These are phyloP conservation scores for Dictyostelium discoideum DNA, from an alignment of 78 protist genomes.

Conservation along the genomic window DNA sequence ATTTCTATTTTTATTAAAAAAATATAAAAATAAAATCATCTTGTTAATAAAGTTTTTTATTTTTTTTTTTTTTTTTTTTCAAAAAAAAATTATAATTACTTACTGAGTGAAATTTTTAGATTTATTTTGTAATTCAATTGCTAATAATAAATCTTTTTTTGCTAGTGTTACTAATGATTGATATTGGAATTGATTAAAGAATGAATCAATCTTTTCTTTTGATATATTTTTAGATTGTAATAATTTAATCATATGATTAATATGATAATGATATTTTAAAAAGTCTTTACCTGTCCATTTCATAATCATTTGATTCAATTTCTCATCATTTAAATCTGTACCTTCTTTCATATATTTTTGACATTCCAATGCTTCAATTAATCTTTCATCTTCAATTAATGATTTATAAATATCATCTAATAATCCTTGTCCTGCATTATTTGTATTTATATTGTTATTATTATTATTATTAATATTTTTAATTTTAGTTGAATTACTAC, in stretches of 20 bases:
- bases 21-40: not conserved
- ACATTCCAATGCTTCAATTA: slow-evolving; percentile 61
- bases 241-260: slow-evolving; percentile 43
- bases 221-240: slow-evolving; percentile 31
- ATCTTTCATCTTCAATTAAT: slow-evolving; percentile 54
- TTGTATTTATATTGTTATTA: not conserved
- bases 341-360: slow-evolving; percentile 4
- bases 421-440: slow-evolving; percentile 8
- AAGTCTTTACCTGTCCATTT: slow-evolving; percentile 35
- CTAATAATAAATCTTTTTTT: slow-evolving; percentile 25
- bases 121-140: slow-evolving; percentile 60
- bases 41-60: not conserved
- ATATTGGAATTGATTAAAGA: slow-evolving; percentile 46
- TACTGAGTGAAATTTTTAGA: slow-evolving; percentile 14
- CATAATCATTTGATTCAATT: slow-evolving; percentile 16
- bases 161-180: slow-evolving; percentile 32
- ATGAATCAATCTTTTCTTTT: slow-evolving; percentile 41
- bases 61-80: too few relatives aligned
- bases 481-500: not conserved
- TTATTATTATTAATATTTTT: not conserved
- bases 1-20: not conserved
- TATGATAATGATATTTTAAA: not conserved
- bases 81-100: not conserved
- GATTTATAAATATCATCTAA: slow-evolving; percentile 34
- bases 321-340: not conserved